Evolutionary conservation across 2,329 filamentous ascomycete species (phyloP), one percentile per base, ranked within the genome.

Genomic region (Lachnellula occidentalis): DNA sequence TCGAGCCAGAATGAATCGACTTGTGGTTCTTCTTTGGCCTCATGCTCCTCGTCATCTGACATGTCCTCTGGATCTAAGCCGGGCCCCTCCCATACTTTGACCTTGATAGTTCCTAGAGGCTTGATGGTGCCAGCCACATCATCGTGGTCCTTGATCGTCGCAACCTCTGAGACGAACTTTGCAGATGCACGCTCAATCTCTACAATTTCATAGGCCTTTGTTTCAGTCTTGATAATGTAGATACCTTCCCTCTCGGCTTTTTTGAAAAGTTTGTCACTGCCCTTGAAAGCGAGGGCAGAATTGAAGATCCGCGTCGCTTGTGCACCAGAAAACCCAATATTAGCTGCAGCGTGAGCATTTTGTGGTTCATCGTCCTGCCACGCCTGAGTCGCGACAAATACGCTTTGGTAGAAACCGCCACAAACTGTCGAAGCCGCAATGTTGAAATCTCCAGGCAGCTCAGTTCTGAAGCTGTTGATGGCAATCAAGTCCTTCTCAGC

Each of bases 361-460:
- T 59, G 61, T 5, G 60, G 37, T 36, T 59, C 53, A 47, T 46
- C 56, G 12, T 51, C 31, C 27, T 36, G 42, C 58, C 58, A 65
- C 7, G 51, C 45, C 12, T 57, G 45, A 17, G 54, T 53, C 4
- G 50, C 52, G 31, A 56, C 42, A n/a, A 59, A 54, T 2, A 57
- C 45, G 9, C 55, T 57, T 19, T 62, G 53, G 2, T 61, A 67
- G 8, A 47, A 54, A 37, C 82, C 83, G 1, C 79, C 82, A 64
- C 88, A 89, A 0, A 95, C 74, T 9, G 79, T 80, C 1, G 83
- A 83, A 48, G 86, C 86, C 0, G 88, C 86, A n/a, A 78, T 75
- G 69, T 95, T 95, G 76, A 96, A 96, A 11, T 80, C 71, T 0
- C 92, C 92, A 0, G 92, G 91, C 5, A 95, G 74, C 2, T 70